Evolutionary conservation across 2,329 filamentous ascomycete genomes (phyloP).

Genomic region (Arthrinium phaeospermum): DNA sequence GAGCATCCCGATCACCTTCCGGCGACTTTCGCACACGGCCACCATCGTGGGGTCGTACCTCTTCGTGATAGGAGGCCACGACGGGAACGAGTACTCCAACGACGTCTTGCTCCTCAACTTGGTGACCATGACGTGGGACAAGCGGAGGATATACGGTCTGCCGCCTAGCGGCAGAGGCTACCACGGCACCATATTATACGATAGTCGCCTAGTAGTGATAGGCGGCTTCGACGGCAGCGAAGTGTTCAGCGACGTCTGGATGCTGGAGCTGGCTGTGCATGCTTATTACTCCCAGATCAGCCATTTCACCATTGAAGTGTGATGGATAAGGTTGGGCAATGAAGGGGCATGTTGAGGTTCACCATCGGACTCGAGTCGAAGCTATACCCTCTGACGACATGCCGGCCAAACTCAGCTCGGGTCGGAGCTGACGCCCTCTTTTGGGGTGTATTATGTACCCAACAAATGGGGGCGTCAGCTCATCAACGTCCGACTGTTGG

Average conservation of each 20-base stretch:
- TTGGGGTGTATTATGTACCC: not conserved
- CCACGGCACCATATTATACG: slow-evolving; percentile 69
- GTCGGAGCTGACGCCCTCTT: not conserved
- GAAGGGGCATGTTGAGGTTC: not conserved
- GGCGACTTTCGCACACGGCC: slow-evolving; percentile 70
- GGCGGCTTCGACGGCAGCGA: slow-evolving; percentile 72
- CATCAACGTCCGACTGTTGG: not conserved
- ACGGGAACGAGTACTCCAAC: slow-evolving; percentile 72
- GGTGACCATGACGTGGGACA: slow-evolving; percentile 77
- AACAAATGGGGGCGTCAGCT: slow-evolving; percentile 4
- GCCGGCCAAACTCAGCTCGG: not conserved
- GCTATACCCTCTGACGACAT: not conserved
- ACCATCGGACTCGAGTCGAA: not conserved
- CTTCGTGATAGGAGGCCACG: slow-evolving; percentile 73
- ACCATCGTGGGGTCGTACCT: slow-evolving; percentile 74
- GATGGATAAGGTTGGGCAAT: slow-evolving; percentile 36
- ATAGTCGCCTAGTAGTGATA: slow-evolving; percentile 67
- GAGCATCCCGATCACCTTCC: slow-evolving; percentile 63
- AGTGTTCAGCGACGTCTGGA: slow-evolving; percentile 71
- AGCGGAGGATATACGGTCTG: slow-evolving; percentile 67
- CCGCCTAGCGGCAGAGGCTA: slow-evolving; percentile 69
- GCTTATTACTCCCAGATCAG: slow-evolving; percentile 77
- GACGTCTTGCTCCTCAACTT: slow-evolving; percentile 72
- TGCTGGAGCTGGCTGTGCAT: slow-evolving; percentile 72
- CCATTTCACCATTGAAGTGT: slow-evolving; percentile 72